Percentiles rank a stretch among this genome's conserved stretches.
Evolutionary conservation across 108 stramenopile genomes (phyloP).

Genomic region (Fragilariopsis cylindrus): DNA sequence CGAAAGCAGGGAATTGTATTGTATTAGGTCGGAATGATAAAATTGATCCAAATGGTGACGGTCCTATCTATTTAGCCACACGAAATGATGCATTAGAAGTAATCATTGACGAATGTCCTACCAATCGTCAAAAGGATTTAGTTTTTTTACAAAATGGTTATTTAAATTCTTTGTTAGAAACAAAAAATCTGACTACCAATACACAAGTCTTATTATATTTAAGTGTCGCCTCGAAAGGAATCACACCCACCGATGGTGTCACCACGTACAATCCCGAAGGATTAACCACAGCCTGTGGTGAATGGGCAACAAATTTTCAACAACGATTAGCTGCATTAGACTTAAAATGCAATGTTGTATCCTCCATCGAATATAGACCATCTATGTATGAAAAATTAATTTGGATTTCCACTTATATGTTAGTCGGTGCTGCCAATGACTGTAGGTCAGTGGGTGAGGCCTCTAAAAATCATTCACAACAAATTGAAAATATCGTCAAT

Average conservation of each 20-base stretch:
- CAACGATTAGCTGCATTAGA: slow-evolving; percentile 67
- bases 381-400: slow-evolving; percentile 94
- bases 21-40: slow-evolving; percentile 60
- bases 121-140: slow-evolving; percentile 74
- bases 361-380: slow-evolving; percentile 56
- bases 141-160: slow-evolving; percentile 96
- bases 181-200: slow-evolving; percentile 70
- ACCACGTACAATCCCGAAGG: slow-evolving; percentile 90
- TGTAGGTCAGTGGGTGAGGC: slow-evolving; percentile 81
- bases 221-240: slow-evolving; percentile 82
- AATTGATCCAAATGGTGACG: slow-evolving; percentile 56
- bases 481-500: slow-evolving; percentile 55
- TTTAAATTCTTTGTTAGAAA: slow-evolving; percentile 70
- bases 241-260: slow-evolving; percentile 87
- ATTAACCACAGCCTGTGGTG: slow-evolving; percentile 86
- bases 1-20: slow-evolving; percentile 47
- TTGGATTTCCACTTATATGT: slow-evolving; percentile 92
- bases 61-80: slow-evolving; percentile 87
- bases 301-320: slow-evolving; percentile 78
- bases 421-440: slow-evolving; percentile 83
- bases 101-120: slow-evolving; percentile 80
- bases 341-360: slow-evolving; percentile 81
- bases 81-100: slow-evolving; percentile 90
- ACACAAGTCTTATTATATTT: slow-evolving; percentile 88
- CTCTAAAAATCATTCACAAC: slow-evolving; percentile 47